Conservation (phyloP, 257 asterid species). For the Forsythia suspensa region DNA sequence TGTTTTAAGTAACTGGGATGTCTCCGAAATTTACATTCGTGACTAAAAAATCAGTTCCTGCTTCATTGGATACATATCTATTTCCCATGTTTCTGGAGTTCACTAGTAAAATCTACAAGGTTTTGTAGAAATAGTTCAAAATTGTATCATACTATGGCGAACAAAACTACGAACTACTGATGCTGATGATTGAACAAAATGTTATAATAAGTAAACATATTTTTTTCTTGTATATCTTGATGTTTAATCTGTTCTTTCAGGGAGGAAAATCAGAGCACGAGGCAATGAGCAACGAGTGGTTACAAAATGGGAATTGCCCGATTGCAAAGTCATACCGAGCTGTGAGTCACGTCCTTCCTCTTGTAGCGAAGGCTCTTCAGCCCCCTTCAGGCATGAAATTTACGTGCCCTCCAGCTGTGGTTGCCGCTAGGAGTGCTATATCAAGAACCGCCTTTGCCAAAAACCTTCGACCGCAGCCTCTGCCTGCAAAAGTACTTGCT, state of each 20-base stretch:
- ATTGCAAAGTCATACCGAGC: conserved; percentile 92
- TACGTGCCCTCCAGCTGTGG: conserved; percentile 76
- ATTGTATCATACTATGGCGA: too few species aligned
- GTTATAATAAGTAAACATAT: background rate
- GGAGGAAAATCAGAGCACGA: conserved; percentile 64
- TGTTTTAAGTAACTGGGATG: background rate
- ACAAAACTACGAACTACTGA: too few species aligned
- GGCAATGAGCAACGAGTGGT: conserved; percentile 79
- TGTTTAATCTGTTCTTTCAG: conserved; percentile 39
- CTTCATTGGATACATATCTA: background rate
- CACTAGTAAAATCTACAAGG: background rate
- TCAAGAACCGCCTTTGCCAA: conserved; percentile 79
- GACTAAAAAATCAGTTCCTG: background rate
- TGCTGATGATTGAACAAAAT: too few species aligned
- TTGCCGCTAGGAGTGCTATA: conserved; percentile 81
- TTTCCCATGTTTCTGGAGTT: background rate
- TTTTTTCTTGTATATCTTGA: background rate
- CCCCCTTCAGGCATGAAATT: conserved; percentile 81
- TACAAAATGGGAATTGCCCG: conserved; percentile 84
- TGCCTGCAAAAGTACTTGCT: conserved; percentile 69
- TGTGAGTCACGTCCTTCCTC: conserved; percentile 72
- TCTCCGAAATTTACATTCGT: background rate
- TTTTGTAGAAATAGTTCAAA: background rate
- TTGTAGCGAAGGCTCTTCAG: conserved; percentile 76
- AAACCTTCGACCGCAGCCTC: conserved; percentile 88